phyloP scores from a whole-genome alignment of 139 green algal species.

The Tetraselmis striata region DNA sequence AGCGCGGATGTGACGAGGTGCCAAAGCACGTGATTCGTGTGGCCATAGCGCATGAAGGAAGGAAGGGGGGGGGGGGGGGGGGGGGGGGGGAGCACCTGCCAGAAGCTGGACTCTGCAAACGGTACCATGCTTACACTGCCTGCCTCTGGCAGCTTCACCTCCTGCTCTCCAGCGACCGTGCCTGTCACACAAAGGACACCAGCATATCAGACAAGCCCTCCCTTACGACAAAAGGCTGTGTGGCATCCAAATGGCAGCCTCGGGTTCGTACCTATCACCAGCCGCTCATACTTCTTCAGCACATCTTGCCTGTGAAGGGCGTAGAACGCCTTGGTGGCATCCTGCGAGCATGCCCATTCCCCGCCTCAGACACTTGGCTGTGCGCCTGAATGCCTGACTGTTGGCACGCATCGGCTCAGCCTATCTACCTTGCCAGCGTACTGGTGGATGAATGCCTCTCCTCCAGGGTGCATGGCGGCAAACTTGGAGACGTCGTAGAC shows the following conservation, averaged over 20 bases:
- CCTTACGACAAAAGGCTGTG: background rate
- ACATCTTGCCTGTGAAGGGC: slow-evolving; percentile 13
- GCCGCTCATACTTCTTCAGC: slow-evolving; percentile 18
- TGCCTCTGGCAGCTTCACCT: background rate
- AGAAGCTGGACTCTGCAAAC: slow-evolving; percentile 15
- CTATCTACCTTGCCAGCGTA: background rate
- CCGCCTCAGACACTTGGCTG: too few relatives aligned
- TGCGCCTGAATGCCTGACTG: too few relatives aligned
- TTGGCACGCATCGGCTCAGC: too few relatives aligned
- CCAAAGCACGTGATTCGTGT: too few relatives aligned
- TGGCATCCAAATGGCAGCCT: too few relatives aligned
- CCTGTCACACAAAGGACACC: background rate
- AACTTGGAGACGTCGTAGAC: slow-evolving; percentile 32
- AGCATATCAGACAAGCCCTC: background rate
- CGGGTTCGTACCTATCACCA: background rate
- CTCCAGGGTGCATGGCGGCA: slow-evolving; percentile 19
- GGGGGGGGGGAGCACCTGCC: too few relatives aligned
- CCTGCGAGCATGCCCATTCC: background rate
- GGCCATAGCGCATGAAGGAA: too few relatives aligned
- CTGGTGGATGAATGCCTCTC: slow-evolving; percentile 12
- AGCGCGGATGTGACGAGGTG: background rate
- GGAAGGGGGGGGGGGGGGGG: too few relatives aligned
- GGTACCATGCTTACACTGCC: slow-evolving; percentile 11
- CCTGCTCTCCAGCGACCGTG: background rate
- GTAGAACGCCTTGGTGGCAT: slow-evolving; percentile 24